phyloP scores from a whole-genome alignment of 1,139 yeast genomes.

The Martiniozyma asiatica region DNA sequence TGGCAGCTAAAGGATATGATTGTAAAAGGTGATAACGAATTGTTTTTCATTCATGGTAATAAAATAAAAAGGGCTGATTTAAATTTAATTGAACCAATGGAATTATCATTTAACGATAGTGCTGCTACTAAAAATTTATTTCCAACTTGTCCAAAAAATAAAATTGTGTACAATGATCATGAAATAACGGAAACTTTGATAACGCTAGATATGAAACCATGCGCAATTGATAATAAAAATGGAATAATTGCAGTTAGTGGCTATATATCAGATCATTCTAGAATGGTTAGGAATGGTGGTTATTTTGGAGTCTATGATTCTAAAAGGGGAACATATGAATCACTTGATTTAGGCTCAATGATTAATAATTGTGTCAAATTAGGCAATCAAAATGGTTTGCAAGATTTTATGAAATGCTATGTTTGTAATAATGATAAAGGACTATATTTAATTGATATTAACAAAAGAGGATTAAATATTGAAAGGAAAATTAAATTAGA shows the following conservation, averaged over 20 bases:
- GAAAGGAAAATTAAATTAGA: conserved; percentile 14
- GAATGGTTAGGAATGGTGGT: conserved; percentile 26
- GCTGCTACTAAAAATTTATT: too few relatives aligned
- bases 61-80: conserved; percentile 23
- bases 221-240: conserved; percentile 3
- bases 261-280: too few relatives aligned
- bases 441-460: conserved; percentile 53
- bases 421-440: conserved; percentile 76
- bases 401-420: conserved; percentile 37
- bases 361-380: conserved; percentile 76
- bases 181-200: conserved; percentile 35
- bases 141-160: conserved; percentile 1
- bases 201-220: conserved; percentile 53
- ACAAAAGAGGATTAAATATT: conserved; percentile 30
- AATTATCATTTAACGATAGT: too few relatives aligned
- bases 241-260: conserved; percentile 30
- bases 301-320: conserved; percentile 17
- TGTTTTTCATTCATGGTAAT: conserved; percentile 36
- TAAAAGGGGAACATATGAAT: conserved; percentile 32
- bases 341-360: conserved; percentile 60
- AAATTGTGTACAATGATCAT: conserved; percentile 1
- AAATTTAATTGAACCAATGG: background rate
- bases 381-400: conserved; percentile 23
- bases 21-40: conserved; percentile 26
- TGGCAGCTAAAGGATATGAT: conserved; percentile 84